Conservation (phyloP, 768 basidiomycete species). For the Lentinus tigrinus region DNA sequence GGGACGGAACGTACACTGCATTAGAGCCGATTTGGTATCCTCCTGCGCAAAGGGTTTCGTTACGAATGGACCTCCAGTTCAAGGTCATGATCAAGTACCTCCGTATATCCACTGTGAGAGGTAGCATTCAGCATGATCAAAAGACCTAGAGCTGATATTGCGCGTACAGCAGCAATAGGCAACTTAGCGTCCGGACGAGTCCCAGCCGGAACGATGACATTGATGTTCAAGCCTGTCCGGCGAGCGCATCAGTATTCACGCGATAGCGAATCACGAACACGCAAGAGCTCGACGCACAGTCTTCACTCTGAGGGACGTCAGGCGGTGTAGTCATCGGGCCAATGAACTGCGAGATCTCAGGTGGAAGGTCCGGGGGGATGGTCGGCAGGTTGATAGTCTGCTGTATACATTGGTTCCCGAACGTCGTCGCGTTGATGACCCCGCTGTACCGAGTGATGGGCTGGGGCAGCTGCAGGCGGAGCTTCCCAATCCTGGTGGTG, state of each 20-base stretch:
- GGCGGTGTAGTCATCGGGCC: background rate
- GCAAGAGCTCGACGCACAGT: slow-evolving; percentile 4
- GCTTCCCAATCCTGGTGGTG: slow-evolving; percentile 32
- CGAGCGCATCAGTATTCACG: background rate
- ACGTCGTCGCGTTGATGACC: slow-evolving; percentile 36
- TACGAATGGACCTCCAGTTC: no score
- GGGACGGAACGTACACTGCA: slow-evolving; percentile 2
- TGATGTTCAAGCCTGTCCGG: slow-evolving; percentile 48
- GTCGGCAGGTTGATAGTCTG: slow-evolving; percentile 37
- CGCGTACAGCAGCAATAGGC: slow-evolving; percentile 53
- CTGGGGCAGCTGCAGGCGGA: slow-evolving; percentile 45
- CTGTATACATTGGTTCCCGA: slow-evolving; percentile 49
- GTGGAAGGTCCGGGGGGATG: slow-evolving; percentile 35
- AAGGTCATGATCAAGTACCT: slow-evolving; percentile 29
- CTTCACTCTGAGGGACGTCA: slow-evolving; percentile 10
- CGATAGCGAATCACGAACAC: background rate
- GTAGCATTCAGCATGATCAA: no score
- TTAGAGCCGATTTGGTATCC: slow-evolving; percentile 9
- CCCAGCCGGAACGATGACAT: slow-evolving; percentile 46
- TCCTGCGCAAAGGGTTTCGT: no score
- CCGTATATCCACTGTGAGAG: slow-evolving; percentile 55
- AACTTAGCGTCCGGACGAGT: slow-evolving; percentile 42
- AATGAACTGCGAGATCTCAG: slow-evolving; percentile 26
- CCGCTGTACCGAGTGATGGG: slow-evolving; percentile 36
- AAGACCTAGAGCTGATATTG: no score